Base-by-base conservation (phyloP, 2,329 filamentous ascomycete species). In the Leptographium wingfieldii region DNA sequence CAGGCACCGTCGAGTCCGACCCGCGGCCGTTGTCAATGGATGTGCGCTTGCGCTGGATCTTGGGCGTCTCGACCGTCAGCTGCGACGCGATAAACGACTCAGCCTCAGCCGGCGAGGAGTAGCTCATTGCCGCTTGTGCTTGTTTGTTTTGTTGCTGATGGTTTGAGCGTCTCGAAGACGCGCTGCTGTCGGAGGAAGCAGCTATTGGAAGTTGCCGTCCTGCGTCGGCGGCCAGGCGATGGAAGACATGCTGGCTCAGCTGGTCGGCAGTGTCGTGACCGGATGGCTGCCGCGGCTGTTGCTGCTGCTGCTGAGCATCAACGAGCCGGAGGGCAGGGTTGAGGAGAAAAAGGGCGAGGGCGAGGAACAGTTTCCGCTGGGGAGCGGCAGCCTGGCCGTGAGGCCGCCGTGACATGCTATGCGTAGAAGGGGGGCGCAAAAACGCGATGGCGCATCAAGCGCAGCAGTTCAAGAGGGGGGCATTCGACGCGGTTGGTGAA, bases 261-360 rank as follows among this genome's bases (percentile, higher is more conserved):
- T 53, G 51, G 22, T 55, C 31, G 10, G 35, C 19, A 27, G 19
- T 3, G 35, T 35, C 53, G 5, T 27, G 35, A 12, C 43, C 43
- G 58, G 63, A 22, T 14, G 57, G 59, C 40, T 62, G 57, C 56
- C 58, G 66, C 57, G 53, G 66, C 57, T 67, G 71, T 66, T 71
- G 74, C 63, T 79, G 79, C 77, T 84, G 82, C 79, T 83, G 82
- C 78, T 82, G 82, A 79, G 81, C 81, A 67, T 83, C 78, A 74
- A 80, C 79, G 65, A 83, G 73, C 59, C 73, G 72, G 55, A 77
- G 67, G 73, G 76, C 80, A 58, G 82, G 80, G 61, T 86, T 70
- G 60, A 85, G 71, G 60, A 86, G 73, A 63, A 85, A 73, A 64
- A 84, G 71, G 66, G 78, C 80, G 70, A 84, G 76, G 71, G 81